phyloP scores from a whole-genome alignment of 306 rosid genomes.

The Quercus variabilis region DNA sequence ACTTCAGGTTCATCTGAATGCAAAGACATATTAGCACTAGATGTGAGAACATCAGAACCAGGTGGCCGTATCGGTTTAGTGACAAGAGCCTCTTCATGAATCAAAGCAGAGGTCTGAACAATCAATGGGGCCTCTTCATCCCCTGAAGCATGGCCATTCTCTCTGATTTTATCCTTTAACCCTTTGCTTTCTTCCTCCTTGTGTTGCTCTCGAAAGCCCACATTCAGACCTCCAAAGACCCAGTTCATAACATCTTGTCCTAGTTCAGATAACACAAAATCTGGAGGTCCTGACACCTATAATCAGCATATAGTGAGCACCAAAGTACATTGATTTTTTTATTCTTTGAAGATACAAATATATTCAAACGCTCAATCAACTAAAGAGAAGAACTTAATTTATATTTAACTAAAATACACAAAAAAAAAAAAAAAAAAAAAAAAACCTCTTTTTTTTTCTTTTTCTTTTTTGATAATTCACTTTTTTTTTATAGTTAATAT shows the following conservation, averaged over 20 bases:
- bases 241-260: slow-evolving; percentile 52
- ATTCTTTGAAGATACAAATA: too few relatives aligned
- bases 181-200: slow-evolving; percentile 32
- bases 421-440: too few relatives aligned
- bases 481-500: too few relatives aligned
- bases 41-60: slow-evolving; percentile 39
- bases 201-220: slow-evolving; percentile 46
- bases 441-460: too few relatives aligned
- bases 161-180: slow-evolving; percentile 38
- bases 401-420: too few relatives aligned
- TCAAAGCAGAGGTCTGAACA: slow-evolving; percentile 40
- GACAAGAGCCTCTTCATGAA: slow-evolving; percentile 37
- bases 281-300: slow-evolving; percentile 42
- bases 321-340: background rate
- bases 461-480: too few relatives aligned
- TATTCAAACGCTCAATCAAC: too few relatives aligned
- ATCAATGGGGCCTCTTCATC: slow-evolving; percentile 48
- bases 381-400: too few relatives aligned
- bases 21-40: slow-evolving; percentile 23
- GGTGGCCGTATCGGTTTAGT: slow-evolving; percentile 31
- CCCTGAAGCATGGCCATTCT: slow-evolving; percentile 31
- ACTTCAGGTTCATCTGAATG: slow-evolving; percentile 23
- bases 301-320: background rate
- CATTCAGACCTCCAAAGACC: slow-evolving; percentile 39
- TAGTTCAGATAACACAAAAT: slow-evolving; percentile 50